Evolutionary conservation across 768 basidiomycete species (phyloP).

Genomic region (Neoboletus subvelutipes): DNA sequence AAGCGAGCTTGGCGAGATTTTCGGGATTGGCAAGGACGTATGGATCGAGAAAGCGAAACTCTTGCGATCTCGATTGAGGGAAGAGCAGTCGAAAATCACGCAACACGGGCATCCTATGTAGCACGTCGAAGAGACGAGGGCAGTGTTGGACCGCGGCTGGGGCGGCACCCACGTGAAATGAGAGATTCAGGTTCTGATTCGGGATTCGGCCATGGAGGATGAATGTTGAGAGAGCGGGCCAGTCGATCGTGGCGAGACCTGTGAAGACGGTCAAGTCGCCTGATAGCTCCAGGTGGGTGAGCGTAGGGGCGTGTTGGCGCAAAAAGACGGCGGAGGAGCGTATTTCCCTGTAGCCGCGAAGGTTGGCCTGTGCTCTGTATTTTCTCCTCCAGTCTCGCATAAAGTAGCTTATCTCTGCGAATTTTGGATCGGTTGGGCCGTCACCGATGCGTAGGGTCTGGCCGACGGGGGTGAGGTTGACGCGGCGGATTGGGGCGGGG

Average conservation of each 20-base stretch:
- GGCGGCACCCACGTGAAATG: constrained; percentile 15
- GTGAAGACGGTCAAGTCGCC: constrained; percentile 30
- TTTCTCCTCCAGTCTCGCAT: constrained; percentile 38
- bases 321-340: constrained; percentile 32
- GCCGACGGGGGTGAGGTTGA: constrained; percentile 34
- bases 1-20: constrained; percentile 31
- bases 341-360: constrained; percentile 30
- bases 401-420: constrained; percentile 34
- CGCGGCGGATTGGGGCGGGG: constrained; percentile 23
- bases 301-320: constrained; percentile 29
- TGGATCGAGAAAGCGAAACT: constrained; percentile 29
- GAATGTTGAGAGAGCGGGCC: constrained; percentile 32
- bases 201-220: constrained; percentile 33
- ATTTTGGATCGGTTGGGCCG: constrained; percentile 33
- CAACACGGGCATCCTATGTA: constrained; percentile 31
- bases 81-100: constrained; percentile 34
- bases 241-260: constrained; percentile 30
- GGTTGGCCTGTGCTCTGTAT: constrained; percentile 32
- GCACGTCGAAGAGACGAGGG: constrained; percentile 28
- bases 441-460: constrained; percentile 36
- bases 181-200: constrained; percentile 8
- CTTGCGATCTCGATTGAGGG: constrained; percentile 27
- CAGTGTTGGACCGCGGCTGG: not conserved
- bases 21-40: constrained; percentile 19
- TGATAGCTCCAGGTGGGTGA: constrained; percentile 33